Conservation (phyloP, 1,284 basidiomycete genomes). For the Veloboletus limbatus region DNA sequence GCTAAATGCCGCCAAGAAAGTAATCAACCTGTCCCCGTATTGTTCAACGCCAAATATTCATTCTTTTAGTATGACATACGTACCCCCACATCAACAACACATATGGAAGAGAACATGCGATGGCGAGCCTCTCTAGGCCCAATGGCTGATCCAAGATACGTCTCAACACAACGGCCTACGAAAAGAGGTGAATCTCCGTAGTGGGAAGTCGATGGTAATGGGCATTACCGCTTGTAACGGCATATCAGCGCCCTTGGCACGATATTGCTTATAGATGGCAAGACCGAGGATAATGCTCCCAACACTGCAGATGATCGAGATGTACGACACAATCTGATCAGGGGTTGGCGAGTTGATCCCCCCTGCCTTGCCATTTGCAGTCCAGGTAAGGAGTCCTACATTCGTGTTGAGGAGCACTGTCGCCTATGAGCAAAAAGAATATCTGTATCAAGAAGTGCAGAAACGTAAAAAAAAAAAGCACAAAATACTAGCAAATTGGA, state of each 20-base stretch:
- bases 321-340: slow-evolving; percentile 29
- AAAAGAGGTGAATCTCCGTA: slow-evolving; percentile 1
- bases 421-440: slow-evolving; percentile 15
- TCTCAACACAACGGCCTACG: slow-evolving; percentile 26
- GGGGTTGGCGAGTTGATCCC: slow-evolving; percentile 12
- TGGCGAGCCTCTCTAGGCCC: slow-evolving; percentile 29
- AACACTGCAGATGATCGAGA: slow-evolving; percentile 29
- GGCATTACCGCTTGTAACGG: slow-evolving; percentile 30
- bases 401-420: slow-evolving; percentile 31
- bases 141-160: slow-evolving; percentile 25
- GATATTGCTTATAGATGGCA: slow-evolving; percentile 32
- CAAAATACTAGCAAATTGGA: slow-evolving; percentile 28
- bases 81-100: slow-evolving; percentile 33
- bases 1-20: slow-evolving; percentile 24
- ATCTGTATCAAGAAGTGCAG: not conserved
- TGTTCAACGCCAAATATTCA: not conserved
- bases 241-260: slow-evolving; percentile 33
- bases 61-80: not conserved
- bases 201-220: not conserved
- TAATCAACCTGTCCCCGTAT: slow-evolving; percentile 18
- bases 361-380: not conserved
- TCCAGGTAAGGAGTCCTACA: slow-evolving; percentile 21
- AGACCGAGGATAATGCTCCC: slow-evolving; percentile 32
- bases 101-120: slow-evolving; percentile 34
- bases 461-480: not conserved